A percentile compares a stretch with the other conserved stretches of the same genome.
Evolutionary conservation across 768 basidiomycete species (phyloP).

Genomic region (Fistulinella prunicolor): DNA sequence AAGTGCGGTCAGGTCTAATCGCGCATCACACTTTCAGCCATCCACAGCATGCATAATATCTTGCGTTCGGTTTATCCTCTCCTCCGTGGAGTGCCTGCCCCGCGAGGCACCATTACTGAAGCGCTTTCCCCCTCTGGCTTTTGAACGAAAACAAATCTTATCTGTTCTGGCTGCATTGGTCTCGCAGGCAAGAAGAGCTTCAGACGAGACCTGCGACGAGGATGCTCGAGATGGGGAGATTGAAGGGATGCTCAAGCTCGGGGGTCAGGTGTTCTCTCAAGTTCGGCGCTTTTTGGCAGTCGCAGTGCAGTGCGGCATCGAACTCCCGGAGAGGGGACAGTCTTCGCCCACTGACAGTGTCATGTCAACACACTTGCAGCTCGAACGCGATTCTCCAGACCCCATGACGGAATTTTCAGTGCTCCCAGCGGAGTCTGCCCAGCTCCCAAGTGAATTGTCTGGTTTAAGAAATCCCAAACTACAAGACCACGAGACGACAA

Average conservation of each 20-base stretch:
- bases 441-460: conserved; percentile 11
- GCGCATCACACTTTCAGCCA: conserved; percentile 84
- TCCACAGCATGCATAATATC: conserved; percentile 94
- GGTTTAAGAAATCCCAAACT: conserved; percentile 34
- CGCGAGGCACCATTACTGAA: conserved; percentile 76
- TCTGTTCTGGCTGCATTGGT: conserved; percentile 81
- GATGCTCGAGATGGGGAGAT: conserved; percentile 54
- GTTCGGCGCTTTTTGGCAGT: conserved; percentile 78
- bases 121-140: conserved; percentile 60
- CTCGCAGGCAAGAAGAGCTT: conserved; percentile 69
- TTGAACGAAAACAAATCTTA: conserved; percentile 80
- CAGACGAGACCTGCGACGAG: conserved; percentile 44
- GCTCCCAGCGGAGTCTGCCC: conserved; percentile 3
- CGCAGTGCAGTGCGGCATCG: conserved; percentile 71
- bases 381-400: conserved; percentile 17
- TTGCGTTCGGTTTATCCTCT: conserved; percentile 84
- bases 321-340: conserved; percentile 54
- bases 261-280: conserved; percentile 76
- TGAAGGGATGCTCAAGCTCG: conserved; percentile 75
- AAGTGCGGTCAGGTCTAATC: conserved; percentile 75
- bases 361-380: conserved; percentile 13
- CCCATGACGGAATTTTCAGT: conserved; percentile 11
- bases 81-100: conserved; percentile 77
- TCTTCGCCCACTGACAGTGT: conserved; percentile 23
- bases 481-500: conserved; percentile 20